Percentiles rank a stretch among this genome's conserved stretches.
phyloP scores from a whole-genome alignment of 768 basidiomycete genomes.

The Termitomyces sp. region DNA sequence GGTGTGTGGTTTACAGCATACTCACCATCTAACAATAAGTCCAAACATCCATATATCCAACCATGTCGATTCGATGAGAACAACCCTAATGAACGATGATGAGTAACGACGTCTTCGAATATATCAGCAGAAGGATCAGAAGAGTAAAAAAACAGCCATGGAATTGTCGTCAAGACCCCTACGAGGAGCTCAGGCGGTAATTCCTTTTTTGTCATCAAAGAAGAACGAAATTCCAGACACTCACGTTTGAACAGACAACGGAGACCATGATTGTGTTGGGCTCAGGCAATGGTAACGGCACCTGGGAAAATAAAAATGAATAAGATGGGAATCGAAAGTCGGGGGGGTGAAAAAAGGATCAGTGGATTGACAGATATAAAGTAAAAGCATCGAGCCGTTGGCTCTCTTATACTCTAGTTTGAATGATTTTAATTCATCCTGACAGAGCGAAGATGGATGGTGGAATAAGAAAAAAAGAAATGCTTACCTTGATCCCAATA shows the following conservation, averaged over 20 bases:
- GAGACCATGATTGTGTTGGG: neutral
- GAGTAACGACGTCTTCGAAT: neutral
- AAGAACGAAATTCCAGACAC: slow-evolving; percentile 17
- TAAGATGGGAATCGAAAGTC: neutral
- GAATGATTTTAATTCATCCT: slow-evolving; percentile 57
- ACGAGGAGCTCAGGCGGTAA: slow-evolving; percentile 75
- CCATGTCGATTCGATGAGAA: neutral
- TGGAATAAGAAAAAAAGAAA: neutral
- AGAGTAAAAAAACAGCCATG: slow-evolving; percentile 72
- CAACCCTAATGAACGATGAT: neutral
- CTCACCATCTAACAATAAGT: slow-evolving; percentile 25
- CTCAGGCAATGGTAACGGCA: no score
- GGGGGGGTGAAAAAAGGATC: slow-evolving; percentile 24
- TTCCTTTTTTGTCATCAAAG: slow-evolving; percentile 65
- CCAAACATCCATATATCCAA: neutral
- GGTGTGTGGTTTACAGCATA: slow-evolving; percentile 8
- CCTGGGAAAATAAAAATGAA: neutral
- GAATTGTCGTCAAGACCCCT: slow-evolving; percentile 63
- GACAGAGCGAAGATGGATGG: neutral
- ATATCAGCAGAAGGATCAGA: slow-evolving; percentile 37
- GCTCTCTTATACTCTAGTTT: slow-evolving; percentile 95
- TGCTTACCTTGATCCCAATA: neutral
- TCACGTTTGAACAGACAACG: slow-evolving; percentile 19
- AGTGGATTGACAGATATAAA: slow-evolving; percentile 50
- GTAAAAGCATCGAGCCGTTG: slow-evolving; percentile 62